Conservation (phyloP, 2,329 filamentous ascomycete species). For the Triangularia setosa region DNA sequence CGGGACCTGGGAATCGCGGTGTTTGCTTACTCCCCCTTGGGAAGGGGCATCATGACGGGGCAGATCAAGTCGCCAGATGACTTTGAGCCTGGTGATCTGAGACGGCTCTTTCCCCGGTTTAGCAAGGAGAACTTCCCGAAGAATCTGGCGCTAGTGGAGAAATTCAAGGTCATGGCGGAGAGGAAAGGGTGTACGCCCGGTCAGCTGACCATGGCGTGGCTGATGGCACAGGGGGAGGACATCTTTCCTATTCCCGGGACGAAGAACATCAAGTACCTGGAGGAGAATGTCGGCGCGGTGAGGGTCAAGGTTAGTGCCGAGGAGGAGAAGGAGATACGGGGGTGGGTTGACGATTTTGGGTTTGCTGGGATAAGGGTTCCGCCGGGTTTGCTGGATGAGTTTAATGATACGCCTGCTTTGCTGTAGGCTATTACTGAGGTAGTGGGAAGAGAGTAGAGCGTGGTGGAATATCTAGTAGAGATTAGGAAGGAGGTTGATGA, state of each 20-base stretch:
- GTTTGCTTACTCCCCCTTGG: conserved; percentile 57
- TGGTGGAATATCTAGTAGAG: no score
- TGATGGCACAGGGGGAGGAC: conserved; percentile 49
- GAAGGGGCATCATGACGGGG: conserved; percentile 55
- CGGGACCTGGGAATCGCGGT: conserved; percentile 48
- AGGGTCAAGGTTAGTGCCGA: conserved; percentile 31
- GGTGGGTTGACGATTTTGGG: neutral
- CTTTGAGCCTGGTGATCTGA: conserved; percentile 46
- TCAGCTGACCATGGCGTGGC: conserved; percentile 57
- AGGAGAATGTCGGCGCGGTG: conserved; percentile 39
- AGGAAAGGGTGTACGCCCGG: conserved; percentile 51
- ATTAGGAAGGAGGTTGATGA: no score
- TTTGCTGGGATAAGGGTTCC: neutral
- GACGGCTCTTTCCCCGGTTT: conserved; percentile 45
- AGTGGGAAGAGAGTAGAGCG: no score
- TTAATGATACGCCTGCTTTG: neutral
- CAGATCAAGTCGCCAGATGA: conserved; percentile 42
- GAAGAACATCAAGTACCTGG: conserved; percentile 41
- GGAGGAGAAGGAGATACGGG: conserved; percentile 33
- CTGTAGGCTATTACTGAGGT: neutral
- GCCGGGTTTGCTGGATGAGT: neutral
- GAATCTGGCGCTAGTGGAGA: conserved; percentile 52
- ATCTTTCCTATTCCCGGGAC: conserved; percentile 43
- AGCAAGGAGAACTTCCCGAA: conserved; percentile 49
- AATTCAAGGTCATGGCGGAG: conserved; percentile 45